phyloP scores from a whole-genome alignment of 805 yeast genomes.

The Grigorovia transvaalensis region DNA sequence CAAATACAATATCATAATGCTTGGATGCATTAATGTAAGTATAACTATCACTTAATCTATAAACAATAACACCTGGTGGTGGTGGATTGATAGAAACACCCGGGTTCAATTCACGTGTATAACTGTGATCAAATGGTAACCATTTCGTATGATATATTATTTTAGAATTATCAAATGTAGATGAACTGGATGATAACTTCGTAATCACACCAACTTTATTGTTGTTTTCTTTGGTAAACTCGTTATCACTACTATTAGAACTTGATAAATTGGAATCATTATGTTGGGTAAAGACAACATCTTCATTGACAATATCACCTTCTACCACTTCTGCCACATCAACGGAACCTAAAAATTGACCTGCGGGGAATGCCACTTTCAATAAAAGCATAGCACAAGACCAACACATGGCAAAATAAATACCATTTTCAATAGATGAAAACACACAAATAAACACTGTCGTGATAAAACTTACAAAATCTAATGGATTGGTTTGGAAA shows the following conservation, averaged over 20 bases:
- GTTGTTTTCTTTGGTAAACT: neutral
- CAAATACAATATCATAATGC: conserved; percentile 60
- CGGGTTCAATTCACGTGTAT: conserved; percentile 40
- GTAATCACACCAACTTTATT: neutral
- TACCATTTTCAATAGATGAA: conserved; percentile 74
- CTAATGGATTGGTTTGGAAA: conserved; percentile 68
- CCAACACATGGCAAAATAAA: conserved; percentile 82
- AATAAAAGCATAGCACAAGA: conserved; percentile 65
- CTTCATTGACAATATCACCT: conserved; percentile 36
- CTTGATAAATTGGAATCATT: neutral
- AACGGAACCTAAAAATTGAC: conserved; percentile 72
- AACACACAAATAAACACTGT: conserved; percentile 71
- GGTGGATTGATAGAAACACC: conserved; percentile 57
- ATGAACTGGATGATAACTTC: neutral
- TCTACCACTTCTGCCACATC: conserved; percentile 60
- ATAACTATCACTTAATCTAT: conserved; percentile 71
- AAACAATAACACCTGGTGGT: conserved; percentile 85
- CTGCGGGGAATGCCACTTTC: conserved; percentile 70
- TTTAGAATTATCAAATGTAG: conserved; percentile 3
- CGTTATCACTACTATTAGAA: neutral
- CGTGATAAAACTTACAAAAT: conserved; percentile 58
- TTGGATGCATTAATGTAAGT: conserved; percentile 72
- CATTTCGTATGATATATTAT: conserved; percentile 48
- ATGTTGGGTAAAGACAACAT: conserved; percentile 1
- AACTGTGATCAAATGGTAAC: conserved; percentile 45